Evolutionary conservation across 306 rosid species (phyloP).

Genomic region (Citrullus colocynthis): DNA sequence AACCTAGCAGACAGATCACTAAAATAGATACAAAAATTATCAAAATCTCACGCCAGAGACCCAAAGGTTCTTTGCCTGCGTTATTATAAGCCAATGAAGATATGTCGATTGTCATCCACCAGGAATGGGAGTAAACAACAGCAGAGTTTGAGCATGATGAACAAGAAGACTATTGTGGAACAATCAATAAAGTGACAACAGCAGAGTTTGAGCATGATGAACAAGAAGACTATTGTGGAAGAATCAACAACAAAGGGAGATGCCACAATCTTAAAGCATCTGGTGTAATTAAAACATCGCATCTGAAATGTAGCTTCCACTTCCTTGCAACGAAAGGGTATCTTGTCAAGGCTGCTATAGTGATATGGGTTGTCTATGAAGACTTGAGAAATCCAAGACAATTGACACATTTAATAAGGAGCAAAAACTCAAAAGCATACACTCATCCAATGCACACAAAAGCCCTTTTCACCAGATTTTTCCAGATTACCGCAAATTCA

Average conservation of each 20-base stretch:
- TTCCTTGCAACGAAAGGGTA: background rate
- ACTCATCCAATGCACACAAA: background rate
- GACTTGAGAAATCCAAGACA: background rate
- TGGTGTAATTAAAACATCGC: background rate
- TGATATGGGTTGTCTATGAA: background rate
- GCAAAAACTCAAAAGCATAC: background rate
- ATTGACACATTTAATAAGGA: background rate
- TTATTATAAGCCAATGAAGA: background rate
- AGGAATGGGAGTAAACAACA: background rate
- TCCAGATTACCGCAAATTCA: background rate
- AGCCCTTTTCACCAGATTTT: background rate
- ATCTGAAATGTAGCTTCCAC: background rate
- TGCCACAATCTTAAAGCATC: background rate
- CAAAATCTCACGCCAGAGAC: background rate
- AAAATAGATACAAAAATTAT: background rate
- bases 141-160: background rate
- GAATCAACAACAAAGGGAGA: background rate
- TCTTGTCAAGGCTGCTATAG: background rate
- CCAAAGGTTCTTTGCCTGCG: background rate
- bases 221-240: background rate
- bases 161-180: background rate
- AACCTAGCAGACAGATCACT: background rate
- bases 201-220: background rate
- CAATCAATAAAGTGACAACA: background rate
- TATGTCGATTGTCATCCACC: background rate